phyloP scores from a whole-genome alignment of 257 asterid genomes.

The Rubia yunnanensis region DNA sequence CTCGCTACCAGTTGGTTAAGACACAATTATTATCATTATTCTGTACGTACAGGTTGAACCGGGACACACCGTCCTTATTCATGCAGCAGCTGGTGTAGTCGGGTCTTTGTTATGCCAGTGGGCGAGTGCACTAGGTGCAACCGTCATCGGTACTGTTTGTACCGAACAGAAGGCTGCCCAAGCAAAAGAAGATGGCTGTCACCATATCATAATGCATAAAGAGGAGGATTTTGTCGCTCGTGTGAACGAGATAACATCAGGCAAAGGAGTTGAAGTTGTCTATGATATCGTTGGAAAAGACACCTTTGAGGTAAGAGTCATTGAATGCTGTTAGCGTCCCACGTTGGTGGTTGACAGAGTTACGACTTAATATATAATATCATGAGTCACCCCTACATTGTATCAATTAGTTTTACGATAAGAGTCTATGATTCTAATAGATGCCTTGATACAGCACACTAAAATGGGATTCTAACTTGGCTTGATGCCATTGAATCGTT shows the following conservation, averaged over 20 bases:
- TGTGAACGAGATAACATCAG: conserved; percentile 82
- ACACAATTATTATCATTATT: too few relatives aligned
- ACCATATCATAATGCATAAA: conserved; percentile 66
- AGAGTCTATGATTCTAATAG: neutral
- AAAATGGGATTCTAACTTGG: neutral
- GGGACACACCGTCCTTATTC: conserved; percentile 81
- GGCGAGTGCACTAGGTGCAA: conserved; percentile 90
- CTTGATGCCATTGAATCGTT: neutral
- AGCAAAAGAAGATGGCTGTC: conserved; percentile 90
- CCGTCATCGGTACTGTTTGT: conserved; percentile 89
- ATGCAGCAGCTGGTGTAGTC: conserved; percentile 97
- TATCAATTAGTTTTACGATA: too few relatives aligned
- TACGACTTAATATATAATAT: too few relatives aligned
- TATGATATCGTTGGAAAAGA: conserved; percentile 97
- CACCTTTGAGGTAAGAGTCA: conserved; percentile 66
- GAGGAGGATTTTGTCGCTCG: conserved; percentile 73
- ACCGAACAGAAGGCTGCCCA: conserved; percentile 79
- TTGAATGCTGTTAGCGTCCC: neutral
- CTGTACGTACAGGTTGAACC: conserved; percentile 49
- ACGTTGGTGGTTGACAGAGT: too few relatives aligned
- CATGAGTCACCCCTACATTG: too few relatives aligned
- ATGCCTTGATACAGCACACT: neutral
- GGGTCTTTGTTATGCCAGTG: conserved; percentile 95
- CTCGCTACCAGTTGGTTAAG: too few relatives aligned
- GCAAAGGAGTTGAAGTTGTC: conserved; percentile 90